Percentiles rank a stretch among this genome's conserved stretches.
phyloP scores from a whole-genome alignment of 129 eudicot species.

The Smallanthus sonchifolius region DNA sequence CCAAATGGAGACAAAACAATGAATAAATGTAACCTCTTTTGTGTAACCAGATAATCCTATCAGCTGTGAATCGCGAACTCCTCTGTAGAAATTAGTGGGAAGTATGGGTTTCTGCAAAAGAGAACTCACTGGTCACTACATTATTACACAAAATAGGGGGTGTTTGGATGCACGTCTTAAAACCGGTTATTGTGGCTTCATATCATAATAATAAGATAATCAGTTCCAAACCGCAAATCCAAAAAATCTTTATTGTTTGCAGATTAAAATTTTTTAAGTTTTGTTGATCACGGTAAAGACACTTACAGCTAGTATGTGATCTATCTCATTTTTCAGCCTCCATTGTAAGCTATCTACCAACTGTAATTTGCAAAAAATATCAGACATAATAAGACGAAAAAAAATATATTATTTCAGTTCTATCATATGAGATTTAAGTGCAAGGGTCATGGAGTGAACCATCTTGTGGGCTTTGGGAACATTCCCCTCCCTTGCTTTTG shows the following conservation, averaged over 20 bases:
- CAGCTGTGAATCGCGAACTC: slow-evolving; percentile 66
- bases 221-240: neutral
- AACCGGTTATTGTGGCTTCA: neutral
- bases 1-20: neutral
- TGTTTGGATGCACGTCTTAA: neutral
- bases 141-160: neutral
- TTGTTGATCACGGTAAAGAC: neutral
- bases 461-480: slow-evolving; percentile 57
- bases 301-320: slow-evolving; percentile 64
- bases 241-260: too few relatives aligned
- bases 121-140: neutral
- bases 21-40: slow-evolving; percentile 42
- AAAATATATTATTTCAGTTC: neutral
- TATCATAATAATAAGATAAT: neutral
- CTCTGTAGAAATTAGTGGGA: slow-evolving; percentile 54
- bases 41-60: slow-evolving; percentile 76
- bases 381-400: neutral
- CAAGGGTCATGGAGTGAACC: slow-evolving; percentile 32
- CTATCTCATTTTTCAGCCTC: slow-evolving; percentile 69
- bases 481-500: slow-evolving; percentile 74
- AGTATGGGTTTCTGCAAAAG: slow-evolving; percentile 57
- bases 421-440: neutral
- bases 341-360: slow-evolving; percentile 65
- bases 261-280: neutral
- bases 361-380: slow-evolving; percentile 38